Conservation (phyloP, 768 basidiomycete species). For the Boletus sensibilis region DNA sequence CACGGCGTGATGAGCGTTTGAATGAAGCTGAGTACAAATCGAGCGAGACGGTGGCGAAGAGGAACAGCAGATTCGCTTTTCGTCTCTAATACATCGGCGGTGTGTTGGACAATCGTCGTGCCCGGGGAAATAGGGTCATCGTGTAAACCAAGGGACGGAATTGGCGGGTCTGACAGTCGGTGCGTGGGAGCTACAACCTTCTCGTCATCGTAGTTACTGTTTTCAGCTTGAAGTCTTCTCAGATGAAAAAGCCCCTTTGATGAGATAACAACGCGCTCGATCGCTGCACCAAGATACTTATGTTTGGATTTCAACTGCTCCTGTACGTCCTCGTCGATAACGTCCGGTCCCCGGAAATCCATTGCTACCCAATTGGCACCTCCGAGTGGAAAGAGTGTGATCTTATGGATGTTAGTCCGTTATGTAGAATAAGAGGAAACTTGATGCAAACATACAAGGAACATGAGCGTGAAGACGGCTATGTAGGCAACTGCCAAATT, state of each 20-base stretch:
- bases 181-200: not conserved
- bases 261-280: constrained; percentile 11
- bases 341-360: constrained; percentile 66
- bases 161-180: not conserved
- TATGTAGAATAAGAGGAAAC: not conserved
- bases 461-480: constrained; percentile 58
- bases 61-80: not conserved
- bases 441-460: constrained; percentile 42
- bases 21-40: constrained; percentile 23
- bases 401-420: constrained; percentile 29
- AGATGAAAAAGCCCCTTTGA: not conserved
- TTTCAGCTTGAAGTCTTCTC: not conserved
- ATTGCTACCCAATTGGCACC: constrained; percentile 51
- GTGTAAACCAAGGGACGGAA: not conserved
- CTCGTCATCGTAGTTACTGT: constrained; percentile 5
- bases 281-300: constrained; percentile 12
- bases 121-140: not conserved
- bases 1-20: constrained; percentile 45
- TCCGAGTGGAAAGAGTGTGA: constrained; percentile 66
- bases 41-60: constrained; percentile 8
- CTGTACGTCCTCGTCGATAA: constrained; percentile 54
- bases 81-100: not conserved
- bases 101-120: constrained; percentile 7
- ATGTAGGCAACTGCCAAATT: constrained; percentile 67
- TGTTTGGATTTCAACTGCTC: constrained; percentile 43